Evolutionary conservation across 106 monocot species (phyloP), one percentile per base, ranked within the genome.

Genomic region (Acorus calamus): DNA sequence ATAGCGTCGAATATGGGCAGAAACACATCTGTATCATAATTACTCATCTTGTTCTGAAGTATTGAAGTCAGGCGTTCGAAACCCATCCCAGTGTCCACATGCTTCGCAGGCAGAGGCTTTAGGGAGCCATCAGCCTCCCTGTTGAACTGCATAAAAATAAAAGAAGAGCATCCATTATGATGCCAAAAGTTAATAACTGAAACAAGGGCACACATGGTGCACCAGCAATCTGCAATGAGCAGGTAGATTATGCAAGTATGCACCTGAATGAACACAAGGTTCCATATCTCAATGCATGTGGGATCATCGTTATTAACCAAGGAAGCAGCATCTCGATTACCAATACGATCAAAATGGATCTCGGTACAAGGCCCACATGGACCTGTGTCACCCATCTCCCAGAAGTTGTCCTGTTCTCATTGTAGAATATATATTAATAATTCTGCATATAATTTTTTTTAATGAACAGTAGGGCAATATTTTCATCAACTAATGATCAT

Each of bases 341-440:
- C 94, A 61, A 94, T 59, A 52, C 87, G 90, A 44, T 90, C 94
- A 74, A 90, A 94, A 81, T 94, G 94, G 57, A 94, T 90, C 73
- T 94, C 94, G 12, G 90, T 87, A 53, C 94, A 94, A 55, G 94
- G 94, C 2, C 94, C 94, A 69, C 94, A 94, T 28, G 94, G 94
- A 49, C 94, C 94, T 63, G 87, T 94, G 57, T 94, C 94, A 63
- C 94, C 94, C 94, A 94, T 94, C 65, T 94, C 94, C 94, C 94
- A 94, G 65, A 94, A 94, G 64, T 94, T 94, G 49, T 94, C 94
- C 94, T 94, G 84, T 49, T 69, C 49, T 72, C 9, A 47, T 5
- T 49, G 49, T 64, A 63, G 52, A 61, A 53, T 44, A 28, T 28
- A 28, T 28, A 28, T 28, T 28, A 28, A 28, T 28, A 28, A 28